Percentiles rank a stretch among this genome's conserved stretches.
These are phyloP conservation scores for Vickermania spadyakhi DNA, from an alignment of 208 protist genomes.

Conservation along the genomic window DNA sequence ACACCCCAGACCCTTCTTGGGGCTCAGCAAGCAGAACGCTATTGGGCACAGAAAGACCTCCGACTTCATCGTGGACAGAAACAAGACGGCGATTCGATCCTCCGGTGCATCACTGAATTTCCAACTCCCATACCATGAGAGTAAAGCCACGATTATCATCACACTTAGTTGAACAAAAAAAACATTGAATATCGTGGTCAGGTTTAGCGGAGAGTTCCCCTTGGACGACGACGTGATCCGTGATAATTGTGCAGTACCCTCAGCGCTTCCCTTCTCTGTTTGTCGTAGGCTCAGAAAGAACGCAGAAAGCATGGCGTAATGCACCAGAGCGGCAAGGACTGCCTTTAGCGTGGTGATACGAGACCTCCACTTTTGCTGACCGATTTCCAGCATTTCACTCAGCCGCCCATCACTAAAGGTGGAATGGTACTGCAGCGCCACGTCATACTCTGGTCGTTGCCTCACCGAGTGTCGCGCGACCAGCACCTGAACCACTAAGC, in stretches of 20 bases:
- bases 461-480: background rate
- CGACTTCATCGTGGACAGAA: conserved; percentile 14
- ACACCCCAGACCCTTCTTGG: conserved; percentile 3
- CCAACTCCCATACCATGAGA: conserved; percentile 7
- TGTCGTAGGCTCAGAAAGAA: background rate
- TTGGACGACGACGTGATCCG: background rate
- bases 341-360: conserved; percentile 7
- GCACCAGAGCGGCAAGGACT: conserved; percentile 3
- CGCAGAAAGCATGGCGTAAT: background rate
- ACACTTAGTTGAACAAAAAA: conserved; percentile 5
- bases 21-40: conserved; percentile 12
- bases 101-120: conserved; percentile 8
- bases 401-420: background rate
- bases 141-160: conserved; percentile 2
- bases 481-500: background rate
- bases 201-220: background rate
- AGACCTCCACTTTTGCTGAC: background rate
- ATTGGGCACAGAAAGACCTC: conserved; percentile 20
- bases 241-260: too few species aligned
- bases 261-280: background rate
- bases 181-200: too few species aligned
- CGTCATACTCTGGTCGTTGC: background rate
- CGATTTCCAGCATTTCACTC: background rate
- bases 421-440: background rate
- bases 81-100: conserved; percentile 24